Base-by-base conservation (phyloP, 2,329 filamentous ascomycete species). In the Moelleriella libera region DNA sequence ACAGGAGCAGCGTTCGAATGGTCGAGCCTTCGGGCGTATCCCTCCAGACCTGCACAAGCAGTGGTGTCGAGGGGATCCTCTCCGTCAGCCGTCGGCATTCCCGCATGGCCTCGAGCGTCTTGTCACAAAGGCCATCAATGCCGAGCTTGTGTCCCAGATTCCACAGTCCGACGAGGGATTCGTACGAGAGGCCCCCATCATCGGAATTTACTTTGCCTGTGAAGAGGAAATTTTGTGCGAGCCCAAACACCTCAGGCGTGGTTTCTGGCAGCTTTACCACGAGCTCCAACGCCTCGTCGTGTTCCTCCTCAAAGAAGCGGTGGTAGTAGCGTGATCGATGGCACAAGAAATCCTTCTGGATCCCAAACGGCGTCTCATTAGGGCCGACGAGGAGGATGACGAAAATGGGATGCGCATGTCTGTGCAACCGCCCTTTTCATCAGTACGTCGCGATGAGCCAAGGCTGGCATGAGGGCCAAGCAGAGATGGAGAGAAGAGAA, bases 41-140 rank as follows among this genome's bases (percentile, higher is more conserved):
- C 45, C 74, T 70, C 77, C 78, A 82, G 6, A 78, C 77, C 54
- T 76, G 70, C 1, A 80, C 72, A 5, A 82, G 69, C 1, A 81
- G 65, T 2, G 74, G 72, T 0, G 76, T 75, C 4, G 75, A 70
- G 1, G 78, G 78, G 42, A 82, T 81, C 14, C 66, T 63, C 45
- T 69, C 64, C 0, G 76, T 80, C 30, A 69, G 54, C 10, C 68
- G 68, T 32, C 76, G 68, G 50, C 69, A 73, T 50, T 80, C 74
- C 12, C 66, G 58, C 78, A 82, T 81, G 41, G 71, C 70, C 37
- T 74, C 71, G 3, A 82, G 70, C 1, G 70, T 69, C 47, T 70
- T 68, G 30, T 77, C 72, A 49, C 75, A 79, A 28, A 80, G 69
- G 1, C 75, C 75, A 1, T 71, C 65, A 43, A 80, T 70, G 40